Percentiles rank a stretch among this genome's conserved stretches.
Conservation (phyloP, 179 eudicot genomes). For the Corrigiola litoralis region DNA sequence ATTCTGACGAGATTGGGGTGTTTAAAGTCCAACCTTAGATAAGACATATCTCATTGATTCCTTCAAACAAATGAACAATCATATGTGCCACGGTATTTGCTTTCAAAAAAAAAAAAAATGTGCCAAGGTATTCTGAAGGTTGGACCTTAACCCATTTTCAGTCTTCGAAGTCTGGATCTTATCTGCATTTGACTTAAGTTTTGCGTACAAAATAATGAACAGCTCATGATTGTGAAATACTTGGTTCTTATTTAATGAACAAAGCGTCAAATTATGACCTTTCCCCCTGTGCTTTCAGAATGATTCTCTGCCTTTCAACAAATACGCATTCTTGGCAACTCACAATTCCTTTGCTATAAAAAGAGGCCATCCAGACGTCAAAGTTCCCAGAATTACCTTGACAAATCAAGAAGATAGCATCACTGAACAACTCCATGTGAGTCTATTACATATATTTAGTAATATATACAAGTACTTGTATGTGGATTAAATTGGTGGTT, state of each 20-base stretch:
- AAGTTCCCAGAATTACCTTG: conserved; percentile 49
- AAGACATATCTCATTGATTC: too few species aligned
- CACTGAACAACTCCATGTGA: conserved; percentile 53
- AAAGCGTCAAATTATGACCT: background rate
- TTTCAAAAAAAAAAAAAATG: too few species aligned
- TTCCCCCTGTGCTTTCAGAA: conserved; percentile 34
- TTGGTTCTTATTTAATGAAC: background rate
- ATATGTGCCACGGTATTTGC: too few species aligned
- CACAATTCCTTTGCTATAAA: conserved; percentile 77
- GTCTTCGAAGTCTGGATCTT: too few species aligned
- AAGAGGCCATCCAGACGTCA: conserved; percentile 37
- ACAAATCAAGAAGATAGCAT: conserved; percentile 80
- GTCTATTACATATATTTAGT: background rate
- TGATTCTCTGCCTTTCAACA: conserved; percentile 81
- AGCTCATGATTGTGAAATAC: background rate
- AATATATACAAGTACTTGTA: background rate
- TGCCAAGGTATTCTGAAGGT: too few species aligned
- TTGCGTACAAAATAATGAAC: background rate
- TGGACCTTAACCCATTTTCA: too few species aligned
- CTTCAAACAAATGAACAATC: too few species aligned
- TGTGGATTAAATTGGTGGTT: background rate
- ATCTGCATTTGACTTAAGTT: background rate
- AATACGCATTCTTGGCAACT: conserved; percentile 76
- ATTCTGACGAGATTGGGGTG: background rate
- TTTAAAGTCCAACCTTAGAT: too few species aligned